A percentile compares a stretch with the other conserved stretches of the same genome.
phyloP scores from a whole-genome alignment of 805 yeast genomes.

The Starmera quercuum region DNA sequence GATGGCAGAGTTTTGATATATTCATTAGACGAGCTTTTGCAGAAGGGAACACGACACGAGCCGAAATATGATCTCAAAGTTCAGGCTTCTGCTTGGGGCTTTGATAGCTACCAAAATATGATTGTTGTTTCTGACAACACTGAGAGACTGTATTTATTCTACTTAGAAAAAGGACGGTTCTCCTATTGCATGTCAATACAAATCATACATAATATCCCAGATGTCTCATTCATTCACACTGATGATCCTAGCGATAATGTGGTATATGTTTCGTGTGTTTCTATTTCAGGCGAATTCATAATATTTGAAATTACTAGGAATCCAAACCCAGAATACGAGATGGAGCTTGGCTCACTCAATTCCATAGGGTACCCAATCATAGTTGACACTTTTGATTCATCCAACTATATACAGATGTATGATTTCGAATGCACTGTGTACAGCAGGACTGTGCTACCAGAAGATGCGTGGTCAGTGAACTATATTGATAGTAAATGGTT shows the following conservation, averaged over 20 bases:
- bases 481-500: slow-evolving; percentile 33
- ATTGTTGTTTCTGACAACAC: slow-evolving; percentile 50
- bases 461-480: slow-evolving; percentile 48
- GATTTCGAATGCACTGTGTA: slow-evolving; percentile 18
- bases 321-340: not conserved
- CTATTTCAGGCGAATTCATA: slow-evolving; percentile 34
- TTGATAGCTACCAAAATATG: slow-evolving; percentile 36
- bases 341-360: not conserved
- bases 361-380: not conserved
- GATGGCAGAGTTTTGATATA: slow-evolving; percentile 43
- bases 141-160: slow-evolving; percentile 34
- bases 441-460: slow-evolving; percentile 30
- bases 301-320: slow-evolving; percentile 5
- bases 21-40: slow-evolving; percentile 24
- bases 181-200: slow-evolving; percentile 29
- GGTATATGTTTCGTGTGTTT: slow-evolving; percentile 30
- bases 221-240: slow-evolving; percentile 31
- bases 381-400: not conserved
- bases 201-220: slow-evolving; percentile 50
- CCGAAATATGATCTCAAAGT: slow-evolving; percentile 26
- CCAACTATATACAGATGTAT: not conserved
- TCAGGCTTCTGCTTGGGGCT: slow-evolving; percentile 54
- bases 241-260: slow-evolving; percentile 6
- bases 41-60: slow-evolving; percentile 13
- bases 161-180: slow-evolving; percentile 15